A percentile compares a stretch with the other conserved stretches of the same genome.
Conservation (phyloP, 164 flowering plant species). For the Magnolia sinica region DNA sequence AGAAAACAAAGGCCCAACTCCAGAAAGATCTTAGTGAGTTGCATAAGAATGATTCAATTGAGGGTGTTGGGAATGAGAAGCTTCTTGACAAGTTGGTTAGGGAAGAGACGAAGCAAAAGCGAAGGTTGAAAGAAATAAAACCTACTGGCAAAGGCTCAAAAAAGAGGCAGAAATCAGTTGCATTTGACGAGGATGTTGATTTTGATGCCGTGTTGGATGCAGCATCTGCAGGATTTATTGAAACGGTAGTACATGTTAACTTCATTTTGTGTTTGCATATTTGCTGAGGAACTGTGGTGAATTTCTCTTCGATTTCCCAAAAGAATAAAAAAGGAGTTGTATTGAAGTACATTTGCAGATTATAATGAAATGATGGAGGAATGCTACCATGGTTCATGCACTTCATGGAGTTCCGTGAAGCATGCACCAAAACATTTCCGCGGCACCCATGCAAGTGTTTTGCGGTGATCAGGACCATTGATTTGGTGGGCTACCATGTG, state of each 20-base stretch:
- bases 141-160: conserved; percentile 32
- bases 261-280: neutral
- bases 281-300: neutral
- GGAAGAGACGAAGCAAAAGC: conserved; percentile 52
- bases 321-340: neutral
- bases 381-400: neutral
- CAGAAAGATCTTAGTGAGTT: conserved; percentile 55
- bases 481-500: neutral
- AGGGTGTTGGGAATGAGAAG: conserved; percentile 29
- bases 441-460: too few relatives aligned
- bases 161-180: conserved; percentile 52
- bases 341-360: neutral
- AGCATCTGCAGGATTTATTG: conserved; percentile 89
- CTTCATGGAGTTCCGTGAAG: neutral
- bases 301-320: neutral
- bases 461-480: neutral
- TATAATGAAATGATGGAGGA: neutral
- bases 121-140: conserved; percentile 40
- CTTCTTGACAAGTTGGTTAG: conserved; percentile 48
- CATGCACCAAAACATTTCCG: neutral
- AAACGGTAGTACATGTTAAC: conserved; percentile 61
- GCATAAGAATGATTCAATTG: conserved; percentile 12
- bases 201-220: conserved; percentile 90
- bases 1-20: conserved; percentile 63
- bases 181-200: conserved; percentile 72